phyloP scores from a whole-genome alignment of 208 protist species.

The Trypanosomatidae sp. region DNA sequence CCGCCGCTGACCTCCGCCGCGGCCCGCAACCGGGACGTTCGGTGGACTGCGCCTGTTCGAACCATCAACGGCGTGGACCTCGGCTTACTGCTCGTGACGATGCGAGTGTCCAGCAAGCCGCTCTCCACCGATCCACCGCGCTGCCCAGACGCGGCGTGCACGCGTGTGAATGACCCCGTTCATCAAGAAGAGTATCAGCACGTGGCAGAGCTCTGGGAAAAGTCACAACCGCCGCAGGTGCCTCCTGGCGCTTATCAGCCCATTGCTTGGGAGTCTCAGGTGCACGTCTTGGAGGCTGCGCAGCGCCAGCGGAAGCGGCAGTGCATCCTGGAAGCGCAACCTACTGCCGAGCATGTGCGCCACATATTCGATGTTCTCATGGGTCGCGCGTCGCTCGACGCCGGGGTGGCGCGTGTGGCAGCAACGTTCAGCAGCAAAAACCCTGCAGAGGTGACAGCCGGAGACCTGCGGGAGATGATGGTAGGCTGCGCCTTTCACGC shows the following conservation, averaged over 20 bases:
- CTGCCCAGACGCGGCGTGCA: constrained; percentile 44
- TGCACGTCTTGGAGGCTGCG: constrained; percentile 56
- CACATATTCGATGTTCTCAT: constrained; percentile 85
- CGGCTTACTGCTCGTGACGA: constrained; percentile 59
- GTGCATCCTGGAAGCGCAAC: constrained; percentile 60
- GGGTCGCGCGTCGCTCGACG: constrained; percentile 46
- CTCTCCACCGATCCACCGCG: constrained; percentile 52
- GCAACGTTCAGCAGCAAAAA: constrained; percentile 38
- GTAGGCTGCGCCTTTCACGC: constrained; percentile 72
- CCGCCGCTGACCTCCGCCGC: constrained; percentile 39
- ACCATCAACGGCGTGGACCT: constrained; percentile 53
- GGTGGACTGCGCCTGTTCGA: constrained; percentile 69
- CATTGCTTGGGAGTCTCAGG: constrained; percentile 71
- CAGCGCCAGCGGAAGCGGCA: constrained; percentile 62
- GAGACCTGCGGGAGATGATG: constrained; percentile 69
- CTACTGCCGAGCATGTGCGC: constrained; percentile 72
- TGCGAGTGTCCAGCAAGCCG: constrained; percentile 58
- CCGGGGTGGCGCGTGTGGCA: constrained; percentile 47
- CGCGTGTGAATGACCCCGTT: constrained; percentile 73
- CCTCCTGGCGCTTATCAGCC: constrained; percentile 71
- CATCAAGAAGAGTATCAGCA: constrained; percentile 75
- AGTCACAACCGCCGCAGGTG: constrained; percentile 35
- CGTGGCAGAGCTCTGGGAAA: constrained; percentile 57
- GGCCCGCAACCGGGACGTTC: constrained; percentile 74
- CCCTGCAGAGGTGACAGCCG: constrained; percentile 33